Evolutionary conservation across 768 basidiomycete species (phyloP).

Genomic region (Rhizopogon vesiculosus): DNA sequence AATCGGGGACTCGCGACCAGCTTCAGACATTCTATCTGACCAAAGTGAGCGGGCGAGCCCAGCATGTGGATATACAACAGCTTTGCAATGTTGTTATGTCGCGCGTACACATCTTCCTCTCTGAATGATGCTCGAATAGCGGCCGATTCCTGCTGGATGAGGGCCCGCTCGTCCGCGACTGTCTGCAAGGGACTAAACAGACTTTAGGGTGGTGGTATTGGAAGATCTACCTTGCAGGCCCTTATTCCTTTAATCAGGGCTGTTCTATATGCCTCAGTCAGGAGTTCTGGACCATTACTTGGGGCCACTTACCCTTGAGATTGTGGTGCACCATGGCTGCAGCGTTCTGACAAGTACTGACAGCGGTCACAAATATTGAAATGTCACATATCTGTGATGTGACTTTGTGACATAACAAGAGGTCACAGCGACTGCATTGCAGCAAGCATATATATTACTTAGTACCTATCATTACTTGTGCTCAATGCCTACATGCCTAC

Average conservation of each 20-base stretch:
- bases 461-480: too few species aligned
- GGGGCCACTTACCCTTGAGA: slow-evolving; percentile 61
- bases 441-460: too few species aligned
- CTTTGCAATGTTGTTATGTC: slow-evolving; percentile 97
- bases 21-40: slow-evolving; percentile 96
- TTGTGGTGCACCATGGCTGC: slow-evolving; percentile 74
- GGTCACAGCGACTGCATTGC: too few species aligned
- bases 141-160: slow-evolving; percentile 96
- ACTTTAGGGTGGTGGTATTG: slow-evolving; percentile 12
- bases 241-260: slow-evolving; percentile 98
- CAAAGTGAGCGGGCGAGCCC: slow-evolving; percentile 97
- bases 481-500: too few species aligned
- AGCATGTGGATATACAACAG: slow-evolving; percentile 99
- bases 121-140: slow-evolving; percentile 96
- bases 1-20: slow-evolving; percentile 94
- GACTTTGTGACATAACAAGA: background rate
- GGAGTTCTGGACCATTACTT: background rate
- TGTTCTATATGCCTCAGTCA: slow-evolving; percentile 30
- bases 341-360: background rate
- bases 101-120: slow-evolving; percentile 92
- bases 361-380: background rate
- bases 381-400: background rate
- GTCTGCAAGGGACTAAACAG: slow-evolving; percentile 52
- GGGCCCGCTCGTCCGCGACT: slow-evolving; percentile 94
- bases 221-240: slow-evolving; percentile 77